A percentile compares a stretch with the other conserved stretches of the same genome.
Conservation (phyloP, 176 grass and related monocot species). For the Cenchrus fungigraminus region DNA sequence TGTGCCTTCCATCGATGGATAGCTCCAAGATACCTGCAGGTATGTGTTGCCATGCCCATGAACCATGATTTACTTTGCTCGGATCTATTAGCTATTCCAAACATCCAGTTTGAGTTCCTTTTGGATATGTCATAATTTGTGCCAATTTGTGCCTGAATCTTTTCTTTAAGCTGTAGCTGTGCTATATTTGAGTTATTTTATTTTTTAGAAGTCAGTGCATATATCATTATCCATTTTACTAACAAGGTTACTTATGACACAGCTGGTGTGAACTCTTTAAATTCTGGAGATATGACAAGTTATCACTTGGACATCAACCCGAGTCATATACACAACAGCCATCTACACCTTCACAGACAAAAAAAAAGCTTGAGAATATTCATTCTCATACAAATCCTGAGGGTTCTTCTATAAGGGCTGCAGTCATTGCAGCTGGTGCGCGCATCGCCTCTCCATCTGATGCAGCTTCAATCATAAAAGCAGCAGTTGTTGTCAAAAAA, state of each 20-base stretch:
- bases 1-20: conserved; percentile 52
- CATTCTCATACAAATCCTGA: conserved; percentile 32
- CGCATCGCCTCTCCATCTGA: conserved; percentile 61
- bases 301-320: conserved; percentile 32
- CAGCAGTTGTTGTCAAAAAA: background rate
- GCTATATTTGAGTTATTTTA: background rate
- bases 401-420: conserved; percentile 56
- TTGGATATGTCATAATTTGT: conserved; percentile 1
- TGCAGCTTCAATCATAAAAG: conserved; percentile 68
- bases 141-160: background rate
- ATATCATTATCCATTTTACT: background rate
- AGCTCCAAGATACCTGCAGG: conserved; percentile 49
- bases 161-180: background rate
- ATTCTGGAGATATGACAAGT: conserved; percentile 38
- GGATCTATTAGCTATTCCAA: background rate
- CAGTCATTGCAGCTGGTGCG: conserved; percentile 60
- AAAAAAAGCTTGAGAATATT: background rate
- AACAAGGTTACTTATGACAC: conserved; percentile 25
- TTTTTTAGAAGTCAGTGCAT: conserved; percentile 7
- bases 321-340: conserved; percentile 35
- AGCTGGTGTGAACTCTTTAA: conserved; percentile 45
- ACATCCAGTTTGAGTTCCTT: background rate
- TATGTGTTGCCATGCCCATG: conserved; percentile 27
- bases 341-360: conserved; percentile 32
- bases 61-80: conserved; percentile 28